A percentile compares a stretch with the other conserved stretches of the same genome.
Evolutionary conservation across 176 grass and related monocot genomes (phyloP).

Genomic region (Oryza australiensis): DNA sequence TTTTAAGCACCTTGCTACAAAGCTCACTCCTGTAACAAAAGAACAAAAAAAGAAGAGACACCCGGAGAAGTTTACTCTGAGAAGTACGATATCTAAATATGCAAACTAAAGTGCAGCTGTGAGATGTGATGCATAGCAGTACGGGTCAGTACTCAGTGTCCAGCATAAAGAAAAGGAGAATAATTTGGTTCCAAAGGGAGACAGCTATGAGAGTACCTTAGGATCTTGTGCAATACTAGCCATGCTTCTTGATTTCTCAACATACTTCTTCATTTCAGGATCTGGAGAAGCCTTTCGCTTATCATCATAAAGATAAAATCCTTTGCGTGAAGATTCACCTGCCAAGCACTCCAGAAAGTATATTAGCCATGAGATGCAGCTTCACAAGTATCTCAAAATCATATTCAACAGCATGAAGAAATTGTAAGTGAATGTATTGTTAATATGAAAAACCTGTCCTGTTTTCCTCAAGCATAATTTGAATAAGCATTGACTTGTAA

Average conservation of each 20-base stretch:
- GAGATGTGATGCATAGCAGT: background rate
- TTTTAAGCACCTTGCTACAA: background rate
- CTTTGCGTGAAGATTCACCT: constrained; percentile 72
- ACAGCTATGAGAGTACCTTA: constrained; percentile 45
- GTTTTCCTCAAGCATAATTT: constrained; percentile 70
- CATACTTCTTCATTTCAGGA: constrained; percentile 63
- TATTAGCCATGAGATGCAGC: constrained; percentile 17
- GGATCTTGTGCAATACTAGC: constrained; percentile 53
- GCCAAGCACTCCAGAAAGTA: constrained; percentile 33
- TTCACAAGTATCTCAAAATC: constrained; percentile 12
- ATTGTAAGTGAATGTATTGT: background rate
- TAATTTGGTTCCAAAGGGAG: background rate
- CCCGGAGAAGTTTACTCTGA: background rate
- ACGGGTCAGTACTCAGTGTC: background rate
- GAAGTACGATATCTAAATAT: background rate
- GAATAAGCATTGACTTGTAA: constrained; percentile 68
- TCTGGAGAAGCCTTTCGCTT: constrained; percentile 55
- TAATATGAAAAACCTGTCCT: constrained; percentile 54
- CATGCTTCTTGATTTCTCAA: constrained; percentile 81
- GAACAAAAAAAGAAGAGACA: background rate
- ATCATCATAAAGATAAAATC: constrained; percentile 80
- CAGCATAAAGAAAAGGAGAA: background rate
- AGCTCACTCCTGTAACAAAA: background rate
- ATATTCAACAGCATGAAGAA: background rate
- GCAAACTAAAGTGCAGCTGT: background rate